Base-by-base conservation (phyloP, 2,329 filamentous ascomycete species). In the Aaosphaeria arxii region DNA sequence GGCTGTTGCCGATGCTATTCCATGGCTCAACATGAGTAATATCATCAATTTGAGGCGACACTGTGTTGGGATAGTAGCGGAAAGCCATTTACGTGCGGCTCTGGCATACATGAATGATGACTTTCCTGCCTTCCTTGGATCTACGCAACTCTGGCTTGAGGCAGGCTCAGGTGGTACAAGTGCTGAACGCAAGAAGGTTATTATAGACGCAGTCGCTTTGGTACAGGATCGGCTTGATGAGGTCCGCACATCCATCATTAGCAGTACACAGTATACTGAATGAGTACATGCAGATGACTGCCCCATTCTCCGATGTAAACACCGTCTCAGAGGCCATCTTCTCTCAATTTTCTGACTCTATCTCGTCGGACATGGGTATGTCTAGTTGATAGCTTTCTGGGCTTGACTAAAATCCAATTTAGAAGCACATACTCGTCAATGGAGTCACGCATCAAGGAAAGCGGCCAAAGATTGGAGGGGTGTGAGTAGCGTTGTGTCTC, bases 21-120 rank as follows among this genome's bases (percentile, higher is more conserved):
- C 62, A 0, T 58, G 55, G 11, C 67, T 78, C 3, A 9, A 59
- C 0, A 56, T 77, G 2, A 76, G 74, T 43, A 75, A 75, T 0
- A 74, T 78, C 38, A 11, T 75, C 0, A 54, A 58, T 3, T 47
- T 77, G 0, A 69, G 76, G 2, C 65, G 62, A 42, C 66, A 77
- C 50, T 78, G 76, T 58, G 70, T 77, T 43, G 65, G 70, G 1
- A 70, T 78, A 5, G 71, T 79, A 1, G 72, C 71, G 4, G 62
- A 75, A 1, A 72, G 67, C 39, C 75, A 75, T 51, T 63, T 70
- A 28, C 62, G 60, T 1, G 60, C 63, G 4, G 71, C 70, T 0
- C 66, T 28, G 5, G 55, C 58, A 5, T 78, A 73, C 45, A 72
- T 78, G 43, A 52, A 60, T 2, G 59, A 74, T 29, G 59, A 74